These are phyloP conservation scores for Salvia miltiorrhiza DNA, from an alignment of 257 asterid species.

Conservation along the genomic window DNA sequence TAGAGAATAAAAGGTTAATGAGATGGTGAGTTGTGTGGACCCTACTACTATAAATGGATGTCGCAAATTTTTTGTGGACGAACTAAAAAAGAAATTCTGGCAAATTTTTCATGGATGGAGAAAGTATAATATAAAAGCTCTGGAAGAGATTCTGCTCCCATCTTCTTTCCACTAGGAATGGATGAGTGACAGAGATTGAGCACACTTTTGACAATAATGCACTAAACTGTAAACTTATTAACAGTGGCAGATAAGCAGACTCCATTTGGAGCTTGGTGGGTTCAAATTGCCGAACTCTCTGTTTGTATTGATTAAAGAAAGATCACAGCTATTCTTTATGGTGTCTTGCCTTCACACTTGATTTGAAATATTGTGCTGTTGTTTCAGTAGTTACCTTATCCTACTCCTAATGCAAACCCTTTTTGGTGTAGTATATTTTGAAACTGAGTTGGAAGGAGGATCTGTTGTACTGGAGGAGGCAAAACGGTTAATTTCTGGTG, in stretches of 20 bases:
- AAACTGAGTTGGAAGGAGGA: slow-evolving; percentile 46
- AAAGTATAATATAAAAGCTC: neutral
- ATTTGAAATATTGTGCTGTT: neutral
- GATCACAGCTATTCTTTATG: neutral
- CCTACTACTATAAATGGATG: too few relatives aligned
- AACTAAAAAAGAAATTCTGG: too few relatives aligned
- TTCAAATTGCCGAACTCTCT: slow-evolving; percentile 6
- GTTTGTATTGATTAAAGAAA: neutral
- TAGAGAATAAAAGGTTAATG: too few relatives aligned
- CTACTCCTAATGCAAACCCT: slow-evolving; percentile 21
- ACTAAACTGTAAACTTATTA: neutral
- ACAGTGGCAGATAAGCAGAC: neutral
- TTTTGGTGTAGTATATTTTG: slow-evolving; percentile 51
- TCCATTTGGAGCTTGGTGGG: slow-evolving; percentile 7
- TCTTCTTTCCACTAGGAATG: neutral
- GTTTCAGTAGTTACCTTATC: neutral
- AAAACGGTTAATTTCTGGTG: slow-evolving; percentile 64
- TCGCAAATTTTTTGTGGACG: too few relatives aligned
- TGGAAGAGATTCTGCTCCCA: neutral
- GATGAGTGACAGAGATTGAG: neutral
- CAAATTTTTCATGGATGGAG: too few relatives aligned
- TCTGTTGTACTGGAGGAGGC: slow-evolving; percentile 57
- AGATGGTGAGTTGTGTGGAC: too few relatives aligned
- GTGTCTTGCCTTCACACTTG: slow-evolving; percentile 8
- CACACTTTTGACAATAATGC: neutral